Evolutionary conservation across 257 asterid genomes (phyloP).

Genomic region (Ilex aquifolium): DNA sequence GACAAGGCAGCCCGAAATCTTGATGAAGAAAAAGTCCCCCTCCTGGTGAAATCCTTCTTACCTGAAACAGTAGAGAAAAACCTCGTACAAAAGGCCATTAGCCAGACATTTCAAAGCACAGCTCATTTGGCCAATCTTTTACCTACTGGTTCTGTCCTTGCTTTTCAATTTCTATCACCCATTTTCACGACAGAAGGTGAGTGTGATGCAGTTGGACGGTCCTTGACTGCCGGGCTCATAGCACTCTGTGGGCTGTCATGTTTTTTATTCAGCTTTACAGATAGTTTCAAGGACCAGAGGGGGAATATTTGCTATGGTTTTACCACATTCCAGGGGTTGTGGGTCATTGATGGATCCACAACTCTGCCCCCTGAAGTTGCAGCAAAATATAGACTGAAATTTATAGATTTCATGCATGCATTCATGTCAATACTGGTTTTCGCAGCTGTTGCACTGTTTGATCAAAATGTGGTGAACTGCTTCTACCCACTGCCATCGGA

Average conservation of each 20-base stretch:
- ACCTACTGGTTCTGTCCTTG: slow-evolving; percentile 83
- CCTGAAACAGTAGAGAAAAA: slow-evolving; percentile 56
- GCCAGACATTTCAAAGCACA: slow-evolving; percentile 81
- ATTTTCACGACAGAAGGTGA: slow-evolving; percentile 65
- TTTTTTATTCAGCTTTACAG: slow-evolving; percentile 61
- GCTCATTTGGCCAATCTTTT: slow-evolving; percentile 82
- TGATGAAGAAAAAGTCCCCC: slow-evolving; percentile 36
- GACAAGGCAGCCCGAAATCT: slow-evolving; percentile 26
- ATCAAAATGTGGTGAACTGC: slow-evolving; percentile 62
- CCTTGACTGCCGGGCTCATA: slow-evolving; percentile 51
- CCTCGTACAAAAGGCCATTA: slow-evolving; percentile 75
- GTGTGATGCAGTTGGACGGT: slow-evolving; percentile 54
- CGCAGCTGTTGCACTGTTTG: slow-evolving; percentile 64
- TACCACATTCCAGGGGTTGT: slow-evolving; percentile 60
- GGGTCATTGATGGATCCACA: slow-evolving; percentile 78
- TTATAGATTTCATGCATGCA: slow-evolving; percentile 75
- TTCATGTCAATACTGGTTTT: slow-evolving; percentile 76
- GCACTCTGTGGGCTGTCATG: slow-evolving; percentile 67
- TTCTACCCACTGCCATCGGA: slow-evolving; percentile 73
- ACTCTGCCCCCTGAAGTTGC: slow-evolving; percentile 42
- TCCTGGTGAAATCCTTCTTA: slow-evolving; percentile 33
- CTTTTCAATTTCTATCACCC: slow-evolving; percentile 72
- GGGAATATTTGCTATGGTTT: slow-evolving; percentile 66
- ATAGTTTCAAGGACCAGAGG: slow-evolving; percentile 70
- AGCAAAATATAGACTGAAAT: slow-evolving; percentile 51